phyloP scores from a whole-genome alignment of 257 asterid genomes.

The Solanum sejunctum region DNA sequence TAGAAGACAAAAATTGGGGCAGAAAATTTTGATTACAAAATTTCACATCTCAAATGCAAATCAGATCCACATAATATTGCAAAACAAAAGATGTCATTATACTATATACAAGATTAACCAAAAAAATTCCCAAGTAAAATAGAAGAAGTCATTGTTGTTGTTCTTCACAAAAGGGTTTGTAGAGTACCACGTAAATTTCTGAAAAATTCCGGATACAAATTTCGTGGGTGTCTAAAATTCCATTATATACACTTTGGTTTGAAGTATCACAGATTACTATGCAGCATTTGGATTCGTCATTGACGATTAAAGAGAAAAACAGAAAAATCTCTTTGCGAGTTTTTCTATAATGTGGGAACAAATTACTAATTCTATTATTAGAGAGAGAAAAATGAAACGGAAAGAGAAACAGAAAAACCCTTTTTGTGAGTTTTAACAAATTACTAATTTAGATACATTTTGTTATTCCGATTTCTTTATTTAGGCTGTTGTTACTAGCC shows the following conservation, averaged over 20 bases:
- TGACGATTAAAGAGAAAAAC: conserved; percentile 23
- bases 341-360: background rate
- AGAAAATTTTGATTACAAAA: background rate
- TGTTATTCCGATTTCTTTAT: background rate
- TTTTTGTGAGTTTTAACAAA: background rate
- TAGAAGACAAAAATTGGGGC: background rate
- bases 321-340: conserved; percentile 18
- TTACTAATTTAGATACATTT: background rate
- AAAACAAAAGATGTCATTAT: background rate
- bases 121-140: background rate
- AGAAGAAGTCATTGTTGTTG: background rate
- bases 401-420: conserved; percentile 15
- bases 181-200: background rate
- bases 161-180: background rate
- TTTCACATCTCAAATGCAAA: conserved; percentile 32
- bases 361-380: background rate
- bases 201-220: background rate
- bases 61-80: conserved; percentile 43
- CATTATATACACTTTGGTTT: background rate
- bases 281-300: conserved; percentile 34
- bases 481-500: too few relatives aligned
- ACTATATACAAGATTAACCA: background rate
- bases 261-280: conserved; percentile 6
- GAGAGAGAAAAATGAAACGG: conserved; percentile 25
- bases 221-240: background rate